Base-by-base conservation (phyloP, 768 basidiomycete genomes). In the Terana coerulea region DNA sequence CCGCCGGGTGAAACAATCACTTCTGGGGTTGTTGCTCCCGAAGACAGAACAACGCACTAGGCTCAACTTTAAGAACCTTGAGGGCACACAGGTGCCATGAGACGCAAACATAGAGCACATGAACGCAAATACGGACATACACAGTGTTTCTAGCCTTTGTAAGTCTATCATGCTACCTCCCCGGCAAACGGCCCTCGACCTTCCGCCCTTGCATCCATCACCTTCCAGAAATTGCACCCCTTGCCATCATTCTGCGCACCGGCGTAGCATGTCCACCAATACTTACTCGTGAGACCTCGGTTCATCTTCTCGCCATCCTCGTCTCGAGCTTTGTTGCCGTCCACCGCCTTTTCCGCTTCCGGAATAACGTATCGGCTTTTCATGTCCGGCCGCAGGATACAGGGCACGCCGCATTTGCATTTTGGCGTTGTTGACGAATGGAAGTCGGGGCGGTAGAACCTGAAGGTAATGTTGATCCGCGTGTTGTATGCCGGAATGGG, bases 391-490 rank as follows among this genome's bases (percentile, higher is more conserved):
- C 88, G 70, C 44, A 91, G 69, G 35, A 88, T 78, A 9, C 79
- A 83, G 1, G 88, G 86, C 19, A 87, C 70, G 12, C 75, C 79
- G 61, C 90, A 92, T 58, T 83, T 79, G 61, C 91, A 92, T 37
- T 74, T 74, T 1, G 90, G 90, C 1, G 79, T 88, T 33, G 69
- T 80, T 21, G 70, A 61, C 3, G 90, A 78, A 21, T 73, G 71
- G 63, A 87, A 92, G 67, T 92, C 90, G 5, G 91, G 91, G 49
- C 91, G 78, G 57, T 85, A 92, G 62, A 92, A 92, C 14, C 91
- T 77, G 63, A 92, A 92, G 0, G 90, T 92, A 51, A 92, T 84
- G 59, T 92, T 92, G 60, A 92, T 90, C 22, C 88, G 80, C 57
- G 76, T 82, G 55, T 80, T 89, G 7, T 78, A 83, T 1, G 79